A percentile compares a stretch with the other conserved stretches of the same genome.
phyloP scores from a whole-genome alignment of 257 asterid genomes.

The Thymus quinquecostatus region DNA sequence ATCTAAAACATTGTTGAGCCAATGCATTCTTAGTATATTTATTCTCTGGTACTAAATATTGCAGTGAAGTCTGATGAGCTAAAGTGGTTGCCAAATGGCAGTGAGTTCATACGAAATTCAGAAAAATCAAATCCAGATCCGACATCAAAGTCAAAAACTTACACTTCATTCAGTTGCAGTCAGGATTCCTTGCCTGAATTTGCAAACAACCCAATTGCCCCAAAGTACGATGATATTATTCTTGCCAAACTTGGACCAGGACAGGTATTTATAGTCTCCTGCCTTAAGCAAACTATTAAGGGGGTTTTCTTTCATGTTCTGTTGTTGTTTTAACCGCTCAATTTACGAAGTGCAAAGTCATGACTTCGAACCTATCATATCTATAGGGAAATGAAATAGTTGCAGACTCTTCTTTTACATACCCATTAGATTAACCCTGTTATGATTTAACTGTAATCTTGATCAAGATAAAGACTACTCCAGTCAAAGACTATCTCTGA shows the following conservation, averaged over 20 bases:
- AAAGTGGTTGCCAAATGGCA: conserved; percentile 86
- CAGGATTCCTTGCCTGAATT: conserved; percentile 74
- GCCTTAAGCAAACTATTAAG: conserved; percentile 8
- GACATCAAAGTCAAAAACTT: conserved; percentile 58
- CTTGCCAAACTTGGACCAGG: conserved; percentile 88
- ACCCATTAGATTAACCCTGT: conserved; percentile 19
- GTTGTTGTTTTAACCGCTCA: conserved; percentile 1
- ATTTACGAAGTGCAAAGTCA: conserved; percentile 11
- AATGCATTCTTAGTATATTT: conserved; percentile 18
- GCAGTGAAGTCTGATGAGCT: conserved; percentile 74
- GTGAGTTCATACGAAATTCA: conserved; percentile 56
- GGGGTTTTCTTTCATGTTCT: background rate
- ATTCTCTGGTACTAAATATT: conserved; percentile 22
- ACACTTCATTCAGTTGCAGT: conserved; percentile 74
- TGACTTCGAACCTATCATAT: background rate
- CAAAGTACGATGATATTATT: conserved; percentile 61
- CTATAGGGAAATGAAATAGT: background rate
- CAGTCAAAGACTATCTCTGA: background rate
- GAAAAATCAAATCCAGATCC: conserved; percentile 47
- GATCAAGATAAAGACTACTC: background rate
- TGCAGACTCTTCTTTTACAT: conserved; percentile 19
- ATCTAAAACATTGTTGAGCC: conserved; percentile 6
- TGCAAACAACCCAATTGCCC: conserved; percentile 51
- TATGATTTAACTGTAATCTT: conserved; percentile 21
- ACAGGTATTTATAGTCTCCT: conserved; percentile 60